Base-by-base conservation (phyloP, 2,329 filamentous ascomycete species). In the Thermothelomyces thermophilus region DNA sequence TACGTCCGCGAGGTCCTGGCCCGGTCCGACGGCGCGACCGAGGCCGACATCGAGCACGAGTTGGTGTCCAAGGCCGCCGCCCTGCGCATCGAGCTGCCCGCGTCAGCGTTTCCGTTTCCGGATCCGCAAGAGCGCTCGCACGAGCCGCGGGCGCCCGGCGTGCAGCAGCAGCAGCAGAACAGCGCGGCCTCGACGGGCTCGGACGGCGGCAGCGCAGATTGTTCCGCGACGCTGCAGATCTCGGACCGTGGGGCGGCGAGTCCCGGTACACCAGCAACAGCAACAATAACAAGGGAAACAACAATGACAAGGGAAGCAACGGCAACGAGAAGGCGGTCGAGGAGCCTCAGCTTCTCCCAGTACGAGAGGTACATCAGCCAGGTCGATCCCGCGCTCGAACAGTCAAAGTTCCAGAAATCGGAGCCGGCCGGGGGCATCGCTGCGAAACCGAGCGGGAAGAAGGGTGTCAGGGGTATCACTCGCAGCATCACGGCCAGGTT, bases 301-400 rank as follows among this genome's bases (percentile, higher is more conserved):
- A n/a, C n/a, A n/a, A n/a, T n/a, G n/a, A n/a, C n/a, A n/a, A n/a
- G n/a, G n/a, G n/a, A n/a, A n/a, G 58, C 63, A 2, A 50, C 61
- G 5, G 52, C 63, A 35, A 56, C 58, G 48, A 66, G 61, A 52
- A 60, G 57, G 48, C 60, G 68, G 47, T 68, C 68, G 33, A 70
- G 68, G 52, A 68, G 61, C 31, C 61, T 74, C 22, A 74, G 63
- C 49, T 79, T 80, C 55, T 65, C 68, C 6, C 69, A 71, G 26
- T 80, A 80, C 57, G 75, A 80, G 28, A 71, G 67, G 52, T 79
- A 76, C 52, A 58, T 80, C 33, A 63, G 68, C 16, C 66, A 74
- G 36, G 55, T 74, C 26, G 69, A 73, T 48, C 68, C 69, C 6
- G 68, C 68, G 34, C 63, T 71, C 31, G 66, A 68, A 54, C 71